Percentiles rank a stretch among this genome's conserved stretches.
phyloP scores from a whole-genome alignment of 306 rosid species.

The Acmispon strigosus region DNA sequence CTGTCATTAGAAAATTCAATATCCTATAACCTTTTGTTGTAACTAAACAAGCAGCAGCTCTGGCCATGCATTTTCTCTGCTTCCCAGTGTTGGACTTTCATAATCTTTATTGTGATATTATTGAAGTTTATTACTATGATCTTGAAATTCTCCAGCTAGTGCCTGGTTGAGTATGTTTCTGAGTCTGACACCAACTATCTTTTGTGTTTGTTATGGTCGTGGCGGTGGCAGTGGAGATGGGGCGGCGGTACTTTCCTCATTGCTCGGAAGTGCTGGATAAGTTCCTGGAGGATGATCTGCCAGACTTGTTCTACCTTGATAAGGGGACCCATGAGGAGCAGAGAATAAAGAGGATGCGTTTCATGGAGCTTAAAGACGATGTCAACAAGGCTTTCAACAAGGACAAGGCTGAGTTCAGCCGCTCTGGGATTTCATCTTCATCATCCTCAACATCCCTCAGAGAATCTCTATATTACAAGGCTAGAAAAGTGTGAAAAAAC shows the following conservation, averaged over 20 bases:
- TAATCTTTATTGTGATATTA: background rate
- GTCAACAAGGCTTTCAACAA: slow-evolving; percentile 82
- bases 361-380: slow-evolving; percentile 81
- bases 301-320: slow-evolving; percentile 63
- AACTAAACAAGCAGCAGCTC: background rate
- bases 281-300: slow-evolving; percentile 73
- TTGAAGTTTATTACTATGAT: background rate
- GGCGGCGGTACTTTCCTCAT: slow-evolving; percentile 81
- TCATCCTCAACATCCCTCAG: slow-evolving; percentile 54
- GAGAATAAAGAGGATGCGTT: slow-evolving; percentile 52
- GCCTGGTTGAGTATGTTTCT: background rate
- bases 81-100: background rate
- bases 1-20: background rate
- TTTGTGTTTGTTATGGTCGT: background rate
- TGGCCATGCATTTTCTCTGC: too few relatives aligned
- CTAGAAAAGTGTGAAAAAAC: slow-evolving; percentile 37
- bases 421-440: slow-evolving; percentile 44
- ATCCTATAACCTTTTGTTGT: background rate
- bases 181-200: background rate
- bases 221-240: slow-evolving; percentile 58
- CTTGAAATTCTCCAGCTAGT: background rate
- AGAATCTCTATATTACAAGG: slow-evolving; percentile 39
- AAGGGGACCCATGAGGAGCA: slow-evolving; percentile 77
- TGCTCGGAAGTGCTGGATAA: slow-evolving; percentile 93
- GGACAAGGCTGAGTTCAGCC: slow-evolving; percentile 63